Evolutionary conservation across 2,329 filamentous ascomycete species (phyloP).

Genomic region (Ophiostoma pallidulum): DNA sequence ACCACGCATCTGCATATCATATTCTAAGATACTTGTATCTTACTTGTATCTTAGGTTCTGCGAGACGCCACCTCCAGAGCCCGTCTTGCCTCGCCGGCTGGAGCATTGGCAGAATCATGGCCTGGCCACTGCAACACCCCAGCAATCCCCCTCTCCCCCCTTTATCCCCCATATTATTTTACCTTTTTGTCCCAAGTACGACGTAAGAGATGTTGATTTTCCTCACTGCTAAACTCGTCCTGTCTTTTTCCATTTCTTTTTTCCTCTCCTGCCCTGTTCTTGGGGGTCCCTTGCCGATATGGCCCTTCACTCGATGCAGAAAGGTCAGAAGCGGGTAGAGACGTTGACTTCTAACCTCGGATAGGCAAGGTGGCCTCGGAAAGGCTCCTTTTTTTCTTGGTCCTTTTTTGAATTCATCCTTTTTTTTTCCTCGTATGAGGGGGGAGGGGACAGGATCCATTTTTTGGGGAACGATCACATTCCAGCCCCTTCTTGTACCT

Average conservation of each 20-base stretch:
- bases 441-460: no score
- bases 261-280: background rate
- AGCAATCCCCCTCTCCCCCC: background rate
- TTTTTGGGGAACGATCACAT: no score
- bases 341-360: conserved; percentile 15
- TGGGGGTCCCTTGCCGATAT: conserved; percentile 9
- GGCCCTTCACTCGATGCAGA: conserved; percentile 17
- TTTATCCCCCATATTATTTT: background rate
- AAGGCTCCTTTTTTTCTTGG: background rate
- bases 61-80: no score
- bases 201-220: no score
- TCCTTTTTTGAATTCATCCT: background rate
- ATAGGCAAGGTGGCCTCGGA: conserved; percentile 12
- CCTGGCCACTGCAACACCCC: background rate
- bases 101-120: no score
- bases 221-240: background rate
- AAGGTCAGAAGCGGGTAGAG: conserved; percentile 16
- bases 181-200: no score
- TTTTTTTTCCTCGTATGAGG: background rate
- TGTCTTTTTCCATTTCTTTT: conserved; percentile 1
- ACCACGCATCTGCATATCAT: background rate
- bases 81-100: conserved; percentile 3
- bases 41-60: no score
- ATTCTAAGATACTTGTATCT: background rate
- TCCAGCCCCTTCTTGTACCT: no score